These are phyloP conservation scores for Handroanthus guayacan DNA, from an alignment of 257 asterid genomes.

Conservation along the genomic window DNA sequence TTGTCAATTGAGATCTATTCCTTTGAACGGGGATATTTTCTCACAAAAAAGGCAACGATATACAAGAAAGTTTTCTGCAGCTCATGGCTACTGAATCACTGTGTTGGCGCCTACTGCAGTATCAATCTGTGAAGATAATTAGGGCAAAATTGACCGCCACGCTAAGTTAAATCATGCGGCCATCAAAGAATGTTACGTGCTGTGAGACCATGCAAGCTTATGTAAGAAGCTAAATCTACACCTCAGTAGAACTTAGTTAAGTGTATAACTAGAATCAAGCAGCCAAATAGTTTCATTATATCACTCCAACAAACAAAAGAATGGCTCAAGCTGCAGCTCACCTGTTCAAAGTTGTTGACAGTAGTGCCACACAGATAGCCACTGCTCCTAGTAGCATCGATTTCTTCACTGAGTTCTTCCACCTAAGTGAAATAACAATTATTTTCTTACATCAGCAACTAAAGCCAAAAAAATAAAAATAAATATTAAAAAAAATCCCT, in stretches of 20 bases:
- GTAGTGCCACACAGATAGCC: conserved; percentile 85
- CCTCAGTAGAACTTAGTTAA: not conserved
- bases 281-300: conserved; percentile 20
- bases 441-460: not conserved
- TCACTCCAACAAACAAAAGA: conserved; percentile 1
- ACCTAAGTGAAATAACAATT: conserved; percentile 50
- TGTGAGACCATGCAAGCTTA: not conserved
- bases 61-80: not conserved
- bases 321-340: conserved; percentile 29
- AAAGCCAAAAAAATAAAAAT: not conserved
- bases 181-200: not conserved
- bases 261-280: not conserved
- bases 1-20: not conserved
- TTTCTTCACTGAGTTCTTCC: conserved; percentile 56
- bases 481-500: not conserved
- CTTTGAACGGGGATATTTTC: not conserved
- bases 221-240: not conserved
- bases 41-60: not conserved
- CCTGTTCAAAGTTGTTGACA: conserved; percentile 68
- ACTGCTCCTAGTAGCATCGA: conserved; percentile 84
- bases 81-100: not conserved
- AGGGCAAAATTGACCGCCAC: not conserved
- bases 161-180: conserved; percentile 2
- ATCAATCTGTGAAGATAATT: conserved; percentile 13
- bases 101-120: not conserved